Conservation (phyloP, 257 asterid species). For the Scutellaria baicalensis region DNA sequence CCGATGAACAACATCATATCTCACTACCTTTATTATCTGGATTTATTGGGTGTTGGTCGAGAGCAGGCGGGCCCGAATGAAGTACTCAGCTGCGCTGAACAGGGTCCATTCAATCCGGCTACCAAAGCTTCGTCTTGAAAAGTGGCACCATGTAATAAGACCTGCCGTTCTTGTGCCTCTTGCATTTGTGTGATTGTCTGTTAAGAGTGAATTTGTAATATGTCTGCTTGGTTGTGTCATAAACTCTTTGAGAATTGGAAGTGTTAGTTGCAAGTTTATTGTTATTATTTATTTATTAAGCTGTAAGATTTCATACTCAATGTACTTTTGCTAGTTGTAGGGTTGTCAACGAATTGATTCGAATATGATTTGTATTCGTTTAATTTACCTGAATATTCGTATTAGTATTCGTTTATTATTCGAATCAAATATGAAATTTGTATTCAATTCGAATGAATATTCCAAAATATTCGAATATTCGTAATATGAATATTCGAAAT, state of each 20-base stretch:
- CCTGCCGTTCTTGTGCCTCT: background rate
- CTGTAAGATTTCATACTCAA: slow-evolving; percentile 10
- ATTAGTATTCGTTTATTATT: too few relatives aligned
- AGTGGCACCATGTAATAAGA: slow-evolving; percentile 29
- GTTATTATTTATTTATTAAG: background rate
- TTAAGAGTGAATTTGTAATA: background rate
- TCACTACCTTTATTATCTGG: slow-evolving; percentile 69
- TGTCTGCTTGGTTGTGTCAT: background rate
- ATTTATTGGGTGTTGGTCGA: slow-evolving; percentile 71
- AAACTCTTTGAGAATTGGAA: background rate
- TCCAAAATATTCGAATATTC: too few relatives aligned
- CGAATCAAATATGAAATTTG: too few relatives aligned
- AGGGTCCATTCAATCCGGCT: slow-evolving; percentile 58
- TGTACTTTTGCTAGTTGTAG: background rate
- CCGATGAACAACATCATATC: slow-evolving; percentile 66
- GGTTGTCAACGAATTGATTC: too few relatives aligned
- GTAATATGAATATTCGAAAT: too few relatives aligned
- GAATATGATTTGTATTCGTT: too few relatives aligned
- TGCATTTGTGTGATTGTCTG: slow-evolving; percentile 9
- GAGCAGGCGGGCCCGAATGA: slow-evolving; percentile 72
- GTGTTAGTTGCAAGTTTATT: background rate
- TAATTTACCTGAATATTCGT: too few relatives aligned
- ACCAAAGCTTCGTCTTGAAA: slow-evolving; percentile 35
- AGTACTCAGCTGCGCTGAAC: slow-evolving; percentile 69
- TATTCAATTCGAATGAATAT: too few relatives aligned